These are phyloP conservation scores for Sporothrix phasma DNA, from an alignment of 2,329 filamentous ascomycete genomes.

Conservation along the genomic window DNA sequence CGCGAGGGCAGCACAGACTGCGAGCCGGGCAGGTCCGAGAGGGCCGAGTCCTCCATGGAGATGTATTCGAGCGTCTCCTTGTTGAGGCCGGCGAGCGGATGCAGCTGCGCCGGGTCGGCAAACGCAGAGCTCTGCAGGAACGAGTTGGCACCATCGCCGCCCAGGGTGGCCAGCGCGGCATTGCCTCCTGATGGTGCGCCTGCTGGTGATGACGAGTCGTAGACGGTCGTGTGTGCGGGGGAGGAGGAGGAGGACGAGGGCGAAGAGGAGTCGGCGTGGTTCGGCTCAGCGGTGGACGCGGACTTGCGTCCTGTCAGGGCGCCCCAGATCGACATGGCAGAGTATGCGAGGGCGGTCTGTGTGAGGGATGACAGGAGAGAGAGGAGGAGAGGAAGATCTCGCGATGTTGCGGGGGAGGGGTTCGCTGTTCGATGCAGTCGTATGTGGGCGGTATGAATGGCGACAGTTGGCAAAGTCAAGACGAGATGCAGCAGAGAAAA, in stretches of 20 bases:
- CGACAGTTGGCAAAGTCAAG: background rate
- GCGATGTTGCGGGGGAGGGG: slow-evolving; percentile 1
- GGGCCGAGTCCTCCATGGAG: slow-evolving; percentile 79
- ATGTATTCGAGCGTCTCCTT: slow-evolving; percentile 92
- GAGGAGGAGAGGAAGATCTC: background rate
- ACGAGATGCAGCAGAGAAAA: background rate
- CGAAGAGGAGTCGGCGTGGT: slow-evolving; percentile 26
- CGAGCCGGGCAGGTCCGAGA: slow-evolving; percentile 76
- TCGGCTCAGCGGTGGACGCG: slow-evolving; percentile 9
- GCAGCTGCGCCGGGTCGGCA: slow-evolving; percentile 78
- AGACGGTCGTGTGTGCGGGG: slow-evolving; percentile 34
- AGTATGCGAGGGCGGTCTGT: no score
- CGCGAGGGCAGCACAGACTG: slow-evolving; percentile 86
- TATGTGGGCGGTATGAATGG: background rate
- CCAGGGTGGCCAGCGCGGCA: slow-evolving; percentile 23
- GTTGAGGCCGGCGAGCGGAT: slow-evolving; percentile 88
- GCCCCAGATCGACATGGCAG: slow-evolving; percentile 47
- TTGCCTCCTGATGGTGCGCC: background rate
- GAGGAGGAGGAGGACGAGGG: slow-evolving; percentile 35
- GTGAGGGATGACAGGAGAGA: background rate
- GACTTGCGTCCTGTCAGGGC: slow-evolving; percentile 51
- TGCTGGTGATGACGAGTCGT: slow-evolving; percentile 48
- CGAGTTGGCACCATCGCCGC: slow-evolving; percentile 65
- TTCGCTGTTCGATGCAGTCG: background rate
- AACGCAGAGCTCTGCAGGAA: slow-evolving; percentile 71